Evolutionary conservation across 2,329 filamentous ascomycete species (phyloP).

Genomic region (Talaromyces verruculosus): DNA sequence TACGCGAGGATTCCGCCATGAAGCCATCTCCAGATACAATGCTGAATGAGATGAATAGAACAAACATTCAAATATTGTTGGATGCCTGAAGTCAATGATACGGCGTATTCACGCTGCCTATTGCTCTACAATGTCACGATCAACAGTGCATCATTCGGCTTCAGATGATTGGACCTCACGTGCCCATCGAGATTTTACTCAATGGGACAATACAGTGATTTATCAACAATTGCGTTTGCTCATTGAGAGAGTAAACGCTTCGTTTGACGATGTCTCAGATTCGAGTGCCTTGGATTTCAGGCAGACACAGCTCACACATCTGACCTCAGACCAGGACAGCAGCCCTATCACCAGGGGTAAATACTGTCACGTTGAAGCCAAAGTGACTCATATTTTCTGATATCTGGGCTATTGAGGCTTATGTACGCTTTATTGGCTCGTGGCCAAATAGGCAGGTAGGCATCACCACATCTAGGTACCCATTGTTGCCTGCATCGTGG

Average conservation of each 20-base stretch:
- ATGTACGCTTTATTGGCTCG: background rate
- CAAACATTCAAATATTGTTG: background rate
- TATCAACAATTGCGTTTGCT: background rate
- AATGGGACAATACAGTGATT: background rate
- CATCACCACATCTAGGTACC: background rate
- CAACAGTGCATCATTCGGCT: background rate
- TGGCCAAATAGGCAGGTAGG: background rate
- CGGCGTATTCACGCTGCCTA: background rate
- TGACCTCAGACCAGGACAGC: background rate
- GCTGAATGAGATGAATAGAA: background rate
- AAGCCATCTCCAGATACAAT: background rate
- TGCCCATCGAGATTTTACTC: background rate
- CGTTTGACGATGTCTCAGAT: background rate
- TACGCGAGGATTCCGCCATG: background rate
- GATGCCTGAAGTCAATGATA: constrained; percentile 5
- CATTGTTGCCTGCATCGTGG: constrained; percentile 7
- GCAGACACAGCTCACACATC: background rate
- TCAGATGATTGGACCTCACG: background rate
- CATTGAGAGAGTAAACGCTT: no score
- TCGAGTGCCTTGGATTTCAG: background rate
- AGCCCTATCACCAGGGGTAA: background rate
- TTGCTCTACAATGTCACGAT: background rate
- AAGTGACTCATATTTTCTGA: background rate
- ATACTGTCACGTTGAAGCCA: background rate
- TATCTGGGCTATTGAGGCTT: background rate